phyloP scores from a whole-genome alignment of 192 early-diverging fungal genomes.

The Coemansia sp. region DNA sequence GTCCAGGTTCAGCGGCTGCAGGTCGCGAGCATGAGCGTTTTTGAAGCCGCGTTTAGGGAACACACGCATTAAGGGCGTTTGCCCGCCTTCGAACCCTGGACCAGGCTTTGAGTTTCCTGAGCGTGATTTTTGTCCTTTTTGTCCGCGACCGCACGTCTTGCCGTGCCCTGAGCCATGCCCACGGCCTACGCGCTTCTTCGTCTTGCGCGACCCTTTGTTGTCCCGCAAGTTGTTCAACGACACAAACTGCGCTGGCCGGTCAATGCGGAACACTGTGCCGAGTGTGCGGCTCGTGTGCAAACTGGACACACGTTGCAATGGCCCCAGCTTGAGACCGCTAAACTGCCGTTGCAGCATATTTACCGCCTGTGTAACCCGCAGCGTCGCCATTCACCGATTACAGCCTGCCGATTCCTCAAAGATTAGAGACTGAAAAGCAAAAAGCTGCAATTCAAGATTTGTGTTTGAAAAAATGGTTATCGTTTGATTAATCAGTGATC shows the following conservation, averaged over 20 bases:
- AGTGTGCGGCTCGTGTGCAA: conserved; percentile 21
- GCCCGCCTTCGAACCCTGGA: conserved; percentile 91
- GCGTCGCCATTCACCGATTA: conserved; percentile 4
- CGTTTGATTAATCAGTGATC: no score
- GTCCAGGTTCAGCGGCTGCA: conserved; percentile 79
- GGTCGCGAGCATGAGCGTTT: conserved; percentile 60
- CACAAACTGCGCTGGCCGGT: conserved; percentile 21
- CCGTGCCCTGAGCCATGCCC: conserved; percentile 86
- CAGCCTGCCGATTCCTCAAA: not conserved
- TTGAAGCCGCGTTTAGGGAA: conserved; percentile 87
- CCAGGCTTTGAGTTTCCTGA: conserved; percentile 72
- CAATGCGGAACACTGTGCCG: conserved; percentile 7
- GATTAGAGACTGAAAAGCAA: no score
- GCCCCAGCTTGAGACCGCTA: not conserved
- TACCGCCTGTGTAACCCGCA: not conserved
- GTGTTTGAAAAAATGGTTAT: no score
- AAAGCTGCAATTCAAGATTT: no score
- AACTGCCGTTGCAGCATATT: conserved; percentile 5
- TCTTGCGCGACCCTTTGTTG: conserved; percentile 41
- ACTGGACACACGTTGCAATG: not conserved
- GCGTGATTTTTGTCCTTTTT: conserved; percentile 88
- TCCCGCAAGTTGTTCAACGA: conserved; percentile 42
- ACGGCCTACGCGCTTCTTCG: conserved; percentile 69
- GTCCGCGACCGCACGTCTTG: conserved; percentile 85
- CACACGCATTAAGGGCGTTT: conserved; percentile 76